These are phyloP conservation scores for Hypoxylon sp. DNA, from an alignment of 2,329 filamentous ascomycete species.

Conservation along the genomic window DNA sequence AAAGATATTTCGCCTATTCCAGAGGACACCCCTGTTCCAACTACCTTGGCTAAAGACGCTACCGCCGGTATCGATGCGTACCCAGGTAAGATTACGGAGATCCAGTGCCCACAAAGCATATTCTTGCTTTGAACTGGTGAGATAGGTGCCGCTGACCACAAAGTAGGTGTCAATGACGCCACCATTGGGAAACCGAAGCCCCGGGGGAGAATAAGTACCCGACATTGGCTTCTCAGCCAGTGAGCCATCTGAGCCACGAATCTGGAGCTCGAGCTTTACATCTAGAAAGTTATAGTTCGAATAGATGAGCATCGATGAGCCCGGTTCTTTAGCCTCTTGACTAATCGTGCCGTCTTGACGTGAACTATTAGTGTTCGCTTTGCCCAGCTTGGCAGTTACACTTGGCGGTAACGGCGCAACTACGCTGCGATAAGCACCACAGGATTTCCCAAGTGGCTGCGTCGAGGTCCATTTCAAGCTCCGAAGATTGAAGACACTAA, in stretches of 20 bases:
- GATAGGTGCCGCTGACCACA: constrained; percentile 95
- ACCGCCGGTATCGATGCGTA: constrained; percentile 93
- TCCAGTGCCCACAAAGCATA: constrained; percentile 98
- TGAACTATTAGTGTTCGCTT: constrained; percentile 62
- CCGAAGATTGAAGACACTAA: constrained; percentile 96
- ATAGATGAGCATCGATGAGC: constrained; percentile 91
- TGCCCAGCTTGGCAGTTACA: constrained; percentile 76
- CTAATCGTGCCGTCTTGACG: constrained; percentile 64
- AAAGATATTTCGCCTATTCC: constrained; percentile 94
- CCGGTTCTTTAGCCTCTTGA: constrained; percentile 70
- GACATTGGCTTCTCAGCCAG: constrained; percentile 92
- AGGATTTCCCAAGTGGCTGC: constrained; percentile 88
- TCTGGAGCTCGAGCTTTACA: constrained; percentile 94
- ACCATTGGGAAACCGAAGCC: constrained; percentile 94
- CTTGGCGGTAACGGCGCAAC: constrained; percentile 84
- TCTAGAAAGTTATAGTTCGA: constrained; percentile 99
- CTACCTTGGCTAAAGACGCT: constrained; percentile 96
- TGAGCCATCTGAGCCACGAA: constrained; percentile 86
- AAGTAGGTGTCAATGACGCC: constrained; percentile 97
- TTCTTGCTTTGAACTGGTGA: constrained; percentile 98
- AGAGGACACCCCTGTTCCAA: constrained; percentile 96
- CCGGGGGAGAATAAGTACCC: constrained; percentile 87
- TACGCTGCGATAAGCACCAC: constrained; percentile 95
- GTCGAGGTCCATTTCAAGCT: constrained; percentile 97
- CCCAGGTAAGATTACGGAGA: constrained; percentile 90